Evolutionary conservation across 2,329 filamentous ascomycete genomes (phyloP), one percentile per base, ranked within the genome.

Genomic region (Ophiosphaerella herpotricha): DNA sequence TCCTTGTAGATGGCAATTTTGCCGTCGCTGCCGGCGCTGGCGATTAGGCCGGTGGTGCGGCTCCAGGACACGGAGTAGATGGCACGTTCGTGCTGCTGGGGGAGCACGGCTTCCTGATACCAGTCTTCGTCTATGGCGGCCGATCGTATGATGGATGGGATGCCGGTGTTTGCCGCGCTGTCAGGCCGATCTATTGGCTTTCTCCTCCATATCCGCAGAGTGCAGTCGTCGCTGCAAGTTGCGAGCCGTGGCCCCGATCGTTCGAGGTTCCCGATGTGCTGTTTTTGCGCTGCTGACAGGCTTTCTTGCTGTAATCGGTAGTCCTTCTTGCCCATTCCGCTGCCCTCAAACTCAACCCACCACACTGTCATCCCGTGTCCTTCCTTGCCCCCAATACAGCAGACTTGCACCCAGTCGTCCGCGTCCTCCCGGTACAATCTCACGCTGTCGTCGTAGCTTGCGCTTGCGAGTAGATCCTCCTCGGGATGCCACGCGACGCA

Each of bases 401-500:
- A 84, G 24, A 96, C 89, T 67, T 93, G 96, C 9, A 88, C 88
- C 94, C 94, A 99, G 71, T 97, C 93, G 67, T 97, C 93, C 32
- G 84, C 81, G 73, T 97, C 93, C 76, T 96, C 92, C 39, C 89
- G 84, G 86, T 93, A 97, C 50, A 97, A 76, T 50, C 93, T 78
- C 29, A 96, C 87, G 5, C 89, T 94, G 70, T 97, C 89, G 68
- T 99, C 94, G 72, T 99, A 99, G 71, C 90, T 95, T n/a, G 85
- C 88, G 66, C 88, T 94, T 6, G 91, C 94, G 16, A 99, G 81
- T 39, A 94, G 81, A 58, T 96, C 76, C 64, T 82, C 82, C 45
- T 86, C 85, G 0, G 91, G 91, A 70, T 94, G 92, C 94, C 94
- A 99, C 2, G 86, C 85, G 1, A 99, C 90, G 57, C 86, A 90